Evolutionary conservation across 2,329 filamentous ascomycete genomes (phyloP), one percentile per base, ranked within the genome.

Genomic region (Pseudogymnoascus sp.): DNA sequence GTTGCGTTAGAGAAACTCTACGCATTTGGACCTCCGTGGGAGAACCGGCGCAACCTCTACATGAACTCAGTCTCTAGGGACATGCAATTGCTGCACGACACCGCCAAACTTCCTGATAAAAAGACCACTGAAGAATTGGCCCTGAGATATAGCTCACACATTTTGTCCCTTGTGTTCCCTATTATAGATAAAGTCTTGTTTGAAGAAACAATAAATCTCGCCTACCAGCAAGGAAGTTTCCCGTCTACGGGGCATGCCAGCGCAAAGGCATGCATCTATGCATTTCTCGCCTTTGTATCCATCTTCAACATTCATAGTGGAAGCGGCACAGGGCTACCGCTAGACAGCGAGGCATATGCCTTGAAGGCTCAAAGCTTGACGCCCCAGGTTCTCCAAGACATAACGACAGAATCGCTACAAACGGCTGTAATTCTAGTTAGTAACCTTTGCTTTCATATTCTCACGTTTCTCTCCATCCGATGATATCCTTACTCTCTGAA

Each of bases 381-480:
- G 2, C 70, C 76, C 0, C 75, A 78, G 11, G 67, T 79, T 2
- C 50, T 81, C 1, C 76, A 80, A 31, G 76, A 79, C n/a, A 66
- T 75, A 1, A 80, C 71, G 14, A 53, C 83, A 2, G 74, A 77
- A 0, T 76, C 73, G 2, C 68, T 83, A 0, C 78, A 84, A 64
- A 74, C 79, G 0, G 65, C 78, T 0, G 69, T 79, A 3, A 80
- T 83, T 71, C 63, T 84, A 67, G 82, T 84, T 70, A 68, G 79
- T 71, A 4, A 31, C 7, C n/a, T 8, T 1, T 31, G 19, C 33
- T 46, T 40, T 35, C 28, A 28, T 50, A 50, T 50, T 28, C 24
- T 28, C 24, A 16, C 26, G 43, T 50, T 50, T 50, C 14, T 50
- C 43, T 50, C 14, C 8, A 5, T 50, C 24, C n/a, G 24, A 50